These are phyloP conservation scores for Sphenostylis stenocarpa DNA, from an alignment of 306 rosid genomes.

Conservation along the genomic window DNA sequence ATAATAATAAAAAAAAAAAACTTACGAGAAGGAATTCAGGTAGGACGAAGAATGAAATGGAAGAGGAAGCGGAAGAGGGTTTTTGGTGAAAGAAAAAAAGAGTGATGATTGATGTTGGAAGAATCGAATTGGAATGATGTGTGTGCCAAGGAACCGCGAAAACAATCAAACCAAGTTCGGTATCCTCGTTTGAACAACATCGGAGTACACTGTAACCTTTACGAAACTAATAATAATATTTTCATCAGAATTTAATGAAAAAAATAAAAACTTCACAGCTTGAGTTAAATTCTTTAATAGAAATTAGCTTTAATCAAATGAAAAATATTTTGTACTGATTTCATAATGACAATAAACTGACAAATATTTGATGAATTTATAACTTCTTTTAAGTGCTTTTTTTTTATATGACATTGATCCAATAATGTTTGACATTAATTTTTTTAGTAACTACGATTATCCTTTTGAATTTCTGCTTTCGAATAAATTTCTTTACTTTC, in stretches of 20 bases:
- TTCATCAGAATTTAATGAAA: too few relatives aligned
- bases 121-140: constrained; percentile 42
- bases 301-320: too few relatives aligned
- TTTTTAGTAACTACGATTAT: too few relatives aligned
- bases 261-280: too few relatives aligned
- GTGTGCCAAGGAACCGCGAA: constrained; percentile 42
- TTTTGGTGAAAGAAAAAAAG: not conserved
- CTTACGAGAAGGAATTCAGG: not conserved
- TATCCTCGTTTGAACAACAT: not conserved
- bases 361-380: too few relatives aligned
- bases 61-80: not conserved
- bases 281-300: too few relatives aligned
- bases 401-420: not conserved
- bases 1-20: not conserved
- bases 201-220: not conserved
- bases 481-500: not conserved
- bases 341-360: too few relatives aligned
- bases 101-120: not conserved
- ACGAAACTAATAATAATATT: not conserved
- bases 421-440: too few relatives aligned
- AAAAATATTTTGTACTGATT: too few relatives aligned
- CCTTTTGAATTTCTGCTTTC: not conserved
- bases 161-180: constrained; percentile 12
- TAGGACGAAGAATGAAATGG: not conserved
- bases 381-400: not conserved